Conservation (phyloP, 805 yeast genomes). For the Lachancea sp. region DNA sequence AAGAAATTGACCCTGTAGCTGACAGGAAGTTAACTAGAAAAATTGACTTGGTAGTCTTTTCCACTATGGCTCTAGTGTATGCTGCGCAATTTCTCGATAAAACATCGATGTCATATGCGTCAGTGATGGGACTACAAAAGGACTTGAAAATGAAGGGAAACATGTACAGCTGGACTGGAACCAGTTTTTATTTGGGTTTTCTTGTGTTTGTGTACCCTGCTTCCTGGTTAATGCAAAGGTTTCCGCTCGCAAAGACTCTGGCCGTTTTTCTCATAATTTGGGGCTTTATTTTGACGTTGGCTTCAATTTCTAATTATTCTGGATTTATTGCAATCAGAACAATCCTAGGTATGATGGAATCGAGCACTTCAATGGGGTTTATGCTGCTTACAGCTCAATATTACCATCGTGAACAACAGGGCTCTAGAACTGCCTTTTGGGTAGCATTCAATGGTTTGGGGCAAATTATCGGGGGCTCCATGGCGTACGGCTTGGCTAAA, state of each 20-base stretch:
- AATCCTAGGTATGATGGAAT: constrained; percentile 46
- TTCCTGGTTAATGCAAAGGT: constrained; percentile 38
- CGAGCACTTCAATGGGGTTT: constrained; percentile 35
- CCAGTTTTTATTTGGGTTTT: constrained; percentile 50
- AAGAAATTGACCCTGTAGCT: constrained; percentile 19
- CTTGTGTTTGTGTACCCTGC: constrained; percentile 29
- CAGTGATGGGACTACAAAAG: constrained; percentile 38
- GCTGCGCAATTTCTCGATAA: constrained; percentile 40
- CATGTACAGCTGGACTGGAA: constrained; percentile 41
- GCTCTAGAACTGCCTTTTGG: constrained; percentile 36
- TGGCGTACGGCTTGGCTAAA: constrained; percentile 44
- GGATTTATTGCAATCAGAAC: constrained; percentile 41
- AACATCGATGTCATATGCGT: constrained; percentile 36
- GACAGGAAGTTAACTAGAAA: constrained; percentile 35
- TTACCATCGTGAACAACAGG: constrained; percentile 41
- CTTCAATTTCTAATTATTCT: constrained; percentile 40
- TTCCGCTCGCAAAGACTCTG: constrained; percentile 47
- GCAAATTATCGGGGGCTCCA: constrained; percentile 40
- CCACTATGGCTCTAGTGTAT: constrained; percentile 34
- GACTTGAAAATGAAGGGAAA: constrained; percentile 39
- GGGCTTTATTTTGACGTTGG: constrained; percentile 42
- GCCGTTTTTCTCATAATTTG: constrained; percentile 37
- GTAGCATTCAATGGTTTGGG: constrained; percentile 38
- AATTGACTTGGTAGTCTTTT: constrained; percentile 35
- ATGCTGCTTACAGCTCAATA: constrained; percentile 47